Percentiles rank a stretch among this genome's conserved stretches.
phyloP scores from a whole-genome alignment of 768 basidiomycete species.

The Russula abietina region DNA sequence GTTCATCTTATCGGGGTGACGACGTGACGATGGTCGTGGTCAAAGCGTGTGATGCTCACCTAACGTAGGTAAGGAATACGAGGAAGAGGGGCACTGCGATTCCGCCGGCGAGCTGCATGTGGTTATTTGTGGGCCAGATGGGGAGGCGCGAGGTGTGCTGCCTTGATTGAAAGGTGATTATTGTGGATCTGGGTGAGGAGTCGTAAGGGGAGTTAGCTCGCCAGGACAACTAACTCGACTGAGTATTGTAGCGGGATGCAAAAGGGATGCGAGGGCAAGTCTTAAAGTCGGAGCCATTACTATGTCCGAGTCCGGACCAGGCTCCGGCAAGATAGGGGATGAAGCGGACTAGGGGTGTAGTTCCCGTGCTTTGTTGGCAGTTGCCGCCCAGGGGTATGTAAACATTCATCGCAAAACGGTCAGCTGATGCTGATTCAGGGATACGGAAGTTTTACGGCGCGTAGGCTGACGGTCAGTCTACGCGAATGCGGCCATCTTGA shows the following conservation, averaged over 20 bases:
- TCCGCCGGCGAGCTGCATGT: slow-evolving; percentile 14
- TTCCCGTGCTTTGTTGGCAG: not conserved
- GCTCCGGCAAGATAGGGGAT: not conserved
- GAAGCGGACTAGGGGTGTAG: not conserved
- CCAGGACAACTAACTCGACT: not conserved
- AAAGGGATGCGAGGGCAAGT: not conserved
- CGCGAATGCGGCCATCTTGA: no score
- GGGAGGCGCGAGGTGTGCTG: not conserved
- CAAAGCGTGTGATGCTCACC: slow-evolving; percentile 1
- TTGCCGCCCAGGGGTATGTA: not conserved
- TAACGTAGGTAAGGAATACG: not conserved
- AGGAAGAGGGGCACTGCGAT: not conserved
- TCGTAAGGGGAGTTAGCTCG: not conserved
- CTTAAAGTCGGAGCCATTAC: not conserved
- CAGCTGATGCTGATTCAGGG: not conserved
- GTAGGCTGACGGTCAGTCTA: no score
- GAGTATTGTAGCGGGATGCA: not conserved
- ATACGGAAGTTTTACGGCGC: not conserved
- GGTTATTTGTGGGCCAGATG: not conserved
- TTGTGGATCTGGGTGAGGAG: not conserved
- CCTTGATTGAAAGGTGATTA: not conserved
- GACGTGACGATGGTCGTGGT: not conserved
- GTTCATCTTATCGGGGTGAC: not conserved
- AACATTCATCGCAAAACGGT: not conserved
- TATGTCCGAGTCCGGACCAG: slow-evolving; percentile 1